Conservation (phyloP, 352 stramenopile species). For the Pythium insidiosum region DNA sequence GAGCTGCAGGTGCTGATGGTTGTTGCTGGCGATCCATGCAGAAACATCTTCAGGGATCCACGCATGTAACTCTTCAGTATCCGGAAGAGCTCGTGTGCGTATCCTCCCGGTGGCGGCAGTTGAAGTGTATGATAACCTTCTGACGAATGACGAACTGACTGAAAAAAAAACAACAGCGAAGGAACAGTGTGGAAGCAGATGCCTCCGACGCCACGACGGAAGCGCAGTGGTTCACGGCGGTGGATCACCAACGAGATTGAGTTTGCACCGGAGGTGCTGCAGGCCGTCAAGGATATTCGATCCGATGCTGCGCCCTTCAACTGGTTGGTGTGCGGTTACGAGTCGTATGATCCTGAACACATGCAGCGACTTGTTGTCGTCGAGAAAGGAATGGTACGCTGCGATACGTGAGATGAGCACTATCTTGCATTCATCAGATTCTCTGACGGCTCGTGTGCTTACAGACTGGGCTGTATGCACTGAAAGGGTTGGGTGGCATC, state of each 20-base stretch:
- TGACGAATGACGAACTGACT: no score
- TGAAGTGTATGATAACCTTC: no score
- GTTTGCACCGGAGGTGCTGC: slow-evolving; percentile 57
- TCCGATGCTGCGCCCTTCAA: slow-evolving; percentile 77
- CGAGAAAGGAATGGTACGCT: slow-evolving; percentile 80
- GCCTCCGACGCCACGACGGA: slow-evolving; percentile 47
- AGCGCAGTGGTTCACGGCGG: slow-evolving; percentile 55
- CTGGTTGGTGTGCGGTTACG: slow-evolving; percentile 80
- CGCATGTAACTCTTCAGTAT: slow-evolving; percentile 66
- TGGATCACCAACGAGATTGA: slow-evolving; percentile 81
- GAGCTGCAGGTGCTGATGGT: not conserved
- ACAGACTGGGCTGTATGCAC: slow-evolving; percentile 69
- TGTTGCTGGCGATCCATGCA: slow-evolving; percentile 7
- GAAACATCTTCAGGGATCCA: slow-evolving; percentile 77
- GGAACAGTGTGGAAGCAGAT: slow-evolving; percentile 41
- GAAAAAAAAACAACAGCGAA: slow-evolving; percentile 41
- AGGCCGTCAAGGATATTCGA: slow-evolving; percentile 73
- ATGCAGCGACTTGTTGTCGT: slow-evolving; percentile 68
- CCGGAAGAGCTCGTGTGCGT: slow-evolving; percentile 73
- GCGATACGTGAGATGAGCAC: not conserved
- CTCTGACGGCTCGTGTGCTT: not conserved
- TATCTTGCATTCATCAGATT: not conserved
- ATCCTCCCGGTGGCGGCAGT: not conserved
- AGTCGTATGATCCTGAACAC: slow-evolving; percentile 47
- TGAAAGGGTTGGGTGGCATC: slow-evolving; percentile 81